Conservation (phyloP, 2,329 filamentous ascomycete genomes). For the Volutella citrinella region DNA sequence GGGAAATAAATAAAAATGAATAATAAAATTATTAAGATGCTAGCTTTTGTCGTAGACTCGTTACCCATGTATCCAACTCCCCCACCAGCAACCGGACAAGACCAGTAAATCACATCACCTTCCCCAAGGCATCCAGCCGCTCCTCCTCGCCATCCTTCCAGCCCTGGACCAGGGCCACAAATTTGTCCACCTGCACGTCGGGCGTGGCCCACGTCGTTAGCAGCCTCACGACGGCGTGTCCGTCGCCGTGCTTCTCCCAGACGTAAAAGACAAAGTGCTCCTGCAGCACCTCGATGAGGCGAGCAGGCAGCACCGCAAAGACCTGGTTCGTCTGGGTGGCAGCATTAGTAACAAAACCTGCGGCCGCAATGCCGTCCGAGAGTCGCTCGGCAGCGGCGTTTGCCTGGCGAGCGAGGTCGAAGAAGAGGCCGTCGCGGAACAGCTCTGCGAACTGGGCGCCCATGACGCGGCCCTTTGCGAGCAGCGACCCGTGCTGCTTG, state of each 20-base stretch:
- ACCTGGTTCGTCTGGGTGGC: slow-evolving; percentile 51
- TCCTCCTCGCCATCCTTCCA: too few species aligned
- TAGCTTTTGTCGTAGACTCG: too few species aligned
- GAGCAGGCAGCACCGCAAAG: slow-evolving; percentile 41
- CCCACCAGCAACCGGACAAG: too few species aligned
- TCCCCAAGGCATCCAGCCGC: too few species aligned
- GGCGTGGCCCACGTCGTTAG: slow-evolving; percentile 52
- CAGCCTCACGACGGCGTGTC: slow-evolving; percentile 39
- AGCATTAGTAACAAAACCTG: slow-evolving; percentile 41
- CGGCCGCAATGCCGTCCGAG: slow-evolving; percentile 38
- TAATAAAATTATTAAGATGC: too few species aligned
- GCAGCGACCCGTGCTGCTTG: slow-evolving; percentile 48
- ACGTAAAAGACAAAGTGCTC: slow-evolving; percentile 44
- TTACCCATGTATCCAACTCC: too few species aligned
- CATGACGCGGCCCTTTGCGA: slow-evolving; percentile 48
- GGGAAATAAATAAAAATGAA: too few species aligned
- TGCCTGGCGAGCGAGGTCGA: slow-evolving; percentile 42
- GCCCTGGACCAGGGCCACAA: too few species aligned
- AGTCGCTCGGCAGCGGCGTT: slow-evolving; percentile 43
- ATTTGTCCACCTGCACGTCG: slow-evolving; percentile 36
- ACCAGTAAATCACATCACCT: too few species aligned
- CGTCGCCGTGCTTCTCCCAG: slow-evolving; percentile 42
- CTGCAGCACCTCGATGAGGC: slow-evolving; percentile 37
- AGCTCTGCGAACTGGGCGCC: slow-evolving; percentile 49
- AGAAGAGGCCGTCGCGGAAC: slow-evolving; percentile 43